A percentile compares a stretch with the other conserved stretches of the same genome.
phyloP scores from a whole-genome alignment of 768 basidiomycete species.

The Termitomyces heimii region DNA sequence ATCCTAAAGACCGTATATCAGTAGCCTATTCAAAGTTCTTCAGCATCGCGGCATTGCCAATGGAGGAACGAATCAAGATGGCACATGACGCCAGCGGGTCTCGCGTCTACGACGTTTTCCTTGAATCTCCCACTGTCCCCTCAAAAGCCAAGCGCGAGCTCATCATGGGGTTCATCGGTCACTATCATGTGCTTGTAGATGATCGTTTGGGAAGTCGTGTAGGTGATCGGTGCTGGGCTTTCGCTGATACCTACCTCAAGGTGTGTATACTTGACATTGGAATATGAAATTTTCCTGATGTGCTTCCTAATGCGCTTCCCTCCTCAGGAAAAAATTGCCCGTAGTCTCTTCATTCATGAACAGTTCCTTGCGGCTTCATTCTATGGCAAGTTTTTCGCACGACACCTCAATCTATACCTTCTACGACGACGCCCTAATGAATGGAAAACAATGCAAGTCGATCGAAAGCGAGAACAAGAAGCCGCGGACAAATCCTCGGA shows the following conservation, averaged over 20 bases:
- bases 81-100: constrained; percentile 58
- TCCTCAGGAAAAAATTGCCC: constrained; percentile 84
- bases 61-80: constrained; percentile 51
- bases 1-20: neutral
- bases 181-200: constrained; percentile 77
- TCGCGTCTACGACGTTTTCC: constrained; percentile 72
- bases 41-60: constrained; percentile 54
- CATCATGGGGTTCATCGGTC: constrained; percentile 69
- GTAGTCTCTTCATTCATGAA: constrained; percentile 68
- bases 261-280: constrained; percentile 32
- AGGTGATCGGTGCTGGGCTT: constrained; percentile 86
- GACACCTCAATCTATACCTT: constrained; percentile 72
- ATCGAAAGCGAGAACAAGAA: constrained; percentile 23
- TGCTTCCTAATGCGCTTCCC: neutral
- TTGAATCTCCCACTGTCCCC: constrained; percentile 64
- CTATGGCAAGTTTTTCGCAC: constrained; percentile 85
- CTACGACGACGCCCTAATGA: constrained; percentile 75
- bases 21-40: neutral
- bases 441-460: constrained; percentile 73
- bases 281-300: too few relatives aligned
- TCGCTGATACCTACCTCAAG: constrained; percentile 89
- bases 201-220: constrained; percentile 90
- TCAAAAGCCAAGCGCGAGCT: constrained; percentile 64
- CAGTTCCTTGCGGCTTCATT: constrained; percentile 67
- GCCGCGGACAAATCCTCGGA: constrained; percentile 4